These are phyloP conservation scores for Sporothrix dimorphospora DNA, from an alignment of 2,329 filamentous ascomycete genomes.

Conservation along the genomic window DNA sequence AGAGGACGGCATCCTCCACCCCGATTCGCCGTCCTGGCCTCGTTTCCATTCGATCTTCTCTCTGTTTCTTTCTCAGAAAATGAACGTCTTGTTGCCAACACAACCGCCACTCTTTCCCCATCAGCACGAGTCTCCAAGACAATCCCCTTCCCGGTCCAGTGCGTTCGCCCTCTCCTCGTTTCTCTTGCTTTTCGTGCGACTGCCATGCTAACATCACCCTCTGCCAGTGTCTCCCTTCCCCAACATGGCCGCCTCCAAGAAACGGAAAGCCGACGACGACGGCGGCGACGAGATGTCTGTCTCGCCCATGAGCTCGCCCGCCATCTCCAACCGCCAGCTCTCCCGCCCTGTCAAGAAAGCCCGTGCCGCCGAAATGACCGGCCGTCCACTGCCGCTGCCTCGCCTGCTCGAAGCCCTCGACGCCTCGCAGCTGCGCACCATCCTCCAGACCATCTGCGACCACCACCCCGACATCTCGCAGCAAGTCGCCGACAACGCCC, in stretches of 20 bases:
- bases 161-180: conserved; percentile 41
- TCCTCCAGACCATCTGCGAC: conserved; percentile 90
- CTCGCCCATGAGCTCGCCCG: conserved; percentile 82
- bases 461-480: conserved; percentile 82
- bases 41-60: neutral
- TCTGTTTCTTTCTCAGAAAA: conserved; percentile 39
- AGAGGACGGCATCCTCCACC: neutral
- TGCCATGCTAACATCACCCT: conserved; percentile 13
- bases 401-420: conserved; percentile 95
- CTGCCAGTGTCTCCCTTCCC: conserved; percentile 53
- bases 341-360: conserved; percentile 66
- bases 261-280: conserved; percentile 86
- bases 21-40: neutral
- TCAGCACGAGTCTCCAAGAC: conserved; percentile 59
- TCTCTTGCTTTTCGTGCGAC: conserved; percentile 23
- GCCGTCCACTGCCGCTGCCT: conserved; percentile 58
- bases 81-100: conserved; percentile 66
- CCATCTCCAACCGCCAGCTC: conserved; percentile 69
- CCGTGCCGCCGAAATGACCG: conserved; percentile 65
- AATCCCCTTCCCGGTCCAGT: conserved; percentile 60
- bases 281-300: conserved; percentile 83
- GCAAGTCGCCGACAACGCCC: conserved; percentile 81
- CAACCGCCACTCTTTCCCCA: conserved; percentile 63
- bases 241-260: conserved; percentile 60
- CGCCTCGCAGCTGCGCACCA: conserved; percentile 76